Percentiles rank a stretch among this genome's conserved stretches.
Conservation (phyloP, 306 rosid species). For the Prunus campanulata region DNA sequence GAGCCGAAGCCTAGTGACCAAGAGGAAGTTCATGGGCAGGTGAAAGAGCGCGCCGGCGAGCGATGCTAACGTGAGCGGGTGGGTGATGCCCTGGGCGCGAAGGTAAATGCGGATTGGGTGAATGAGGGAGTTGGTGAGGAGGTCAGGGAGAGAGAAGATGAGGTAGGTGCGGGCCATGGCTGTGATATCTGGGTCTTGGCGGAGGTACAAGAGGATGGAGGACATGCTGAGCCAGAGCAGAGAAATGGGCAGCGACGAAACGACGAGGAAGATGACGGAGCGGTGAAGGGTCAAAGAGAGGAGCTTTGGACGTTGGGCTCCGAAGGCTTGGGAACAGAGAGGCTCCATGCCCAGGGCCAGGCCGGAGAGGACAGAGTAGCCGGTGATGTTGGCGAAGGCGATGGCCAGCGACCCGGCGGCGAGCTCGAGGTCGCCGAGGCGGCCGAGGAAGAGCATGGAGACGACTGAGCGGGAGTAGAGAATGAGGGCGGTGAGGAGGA, state of each 20-base stretch:
- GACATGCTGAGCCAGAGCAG: conserved; percentile 71
- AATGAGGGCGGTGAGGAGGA: conserved; percentile 60
- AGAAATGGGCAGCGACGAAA: conserved; percentile 71
- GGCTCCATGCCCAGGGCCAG: conserved; percentile 91
- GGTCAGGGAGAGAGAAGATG: conserved; percentile 66
- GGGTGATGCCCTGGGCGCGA: conserved; percentile 78
- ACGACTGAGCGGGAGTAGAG: conserved; percentile 79
- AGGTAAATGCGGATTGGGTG: conserved; percentile 92
- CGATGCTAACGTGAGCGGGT: conserved; percentile 66
- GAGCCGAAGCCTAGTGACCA: conserved; percentile 29
- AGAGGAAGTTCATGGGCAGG: conserved; percentile 42
- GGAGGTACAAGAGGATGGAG: conserved; percentile 35
- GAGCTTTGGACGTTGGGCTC: conserved; percentile 73
- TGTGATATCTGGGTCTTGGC: conserved; percentile 50
- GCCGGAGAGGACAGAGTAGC: conserved; percentile 81
- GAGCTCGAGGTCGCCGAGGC: conserved; percentile 58
- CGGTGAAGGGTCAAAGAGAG: conserved; percentile 85
- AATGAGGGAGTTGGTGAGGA: conserved; percentile 68
- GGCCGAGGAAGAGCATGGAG: conserved; percentile 85
- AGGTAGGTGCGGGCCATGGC: conserved; percentile 59
- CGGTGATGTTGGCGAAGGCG: conserved; percentile 93
- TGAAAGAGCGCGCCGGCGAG: conserved; percentile 62
- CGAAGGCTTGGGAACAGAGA: conserved; percentile 88
- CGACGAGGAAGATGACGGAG: conserved; percentile 52
- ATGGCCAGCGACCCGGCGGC: conserved; percentile 81